Base-by-base conservation (phyloP, 768 basidiomycete species). In the Sarcodon aspratus region DNA sequence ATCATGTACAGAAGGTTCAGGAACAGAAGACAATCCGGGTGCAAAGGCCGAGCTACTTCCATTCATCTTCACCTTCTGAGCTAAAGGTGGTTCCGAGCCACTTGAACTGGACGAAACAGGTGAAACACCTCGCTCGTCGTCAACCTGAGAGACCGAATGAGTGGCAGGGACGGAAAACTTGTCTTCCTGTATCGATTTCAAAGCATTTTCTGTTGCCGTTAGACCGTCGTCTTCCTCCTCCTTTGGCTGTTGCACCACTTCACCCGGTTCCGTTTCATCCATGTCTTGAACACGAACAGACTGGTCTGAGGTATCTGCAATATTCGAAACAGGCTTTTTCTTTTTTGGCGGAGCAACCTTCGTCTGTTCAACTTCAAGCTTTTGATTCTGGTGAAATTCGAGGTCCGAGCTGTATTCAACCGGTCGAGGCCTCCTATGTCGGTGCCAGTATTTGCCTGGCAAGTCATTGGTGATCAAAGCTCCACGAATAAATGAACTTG, bases 401-500 rank as follows among this genome's bases (percentile, higher is more conserved):
- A 75, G 76, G 59, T 87, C 82, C 0, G 83, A 67, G 53, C 81
- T 90, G 58, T 92, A 94, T 59, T 82, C 75, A 40, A 88, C 82
- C 7, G 86, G 85, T 4, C 87, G 74, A 6, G 87, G 86, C 48
- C 85, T 69, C 48, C 88, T 73, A 69, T 91, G 87, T 49, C 90
- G 68, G 63, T 92, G 88, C 83, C 85, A 94, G 67, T 76, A 92
- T 66, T 92, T 93, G 52, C 91, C 89, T 93, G 52, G 13, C 48
- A 45, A 44, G 50, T 51, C 45, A 15, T 15, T 33, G 44, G 33
- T 48, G 32, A 50, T 46, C 47, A 33, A 48, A 6, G 34, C 32
- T n/a, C 7, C 21, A 50, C 31, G 13, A 45, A 37, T 48, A 46
- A 42, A 9, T 36, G 12, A 21, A 34, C 38, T 17, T 48, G 17